Evolutionary conservation across 345 rosid species (phyloP).

Genomic region (Moricandia moricandioides): DNA sequence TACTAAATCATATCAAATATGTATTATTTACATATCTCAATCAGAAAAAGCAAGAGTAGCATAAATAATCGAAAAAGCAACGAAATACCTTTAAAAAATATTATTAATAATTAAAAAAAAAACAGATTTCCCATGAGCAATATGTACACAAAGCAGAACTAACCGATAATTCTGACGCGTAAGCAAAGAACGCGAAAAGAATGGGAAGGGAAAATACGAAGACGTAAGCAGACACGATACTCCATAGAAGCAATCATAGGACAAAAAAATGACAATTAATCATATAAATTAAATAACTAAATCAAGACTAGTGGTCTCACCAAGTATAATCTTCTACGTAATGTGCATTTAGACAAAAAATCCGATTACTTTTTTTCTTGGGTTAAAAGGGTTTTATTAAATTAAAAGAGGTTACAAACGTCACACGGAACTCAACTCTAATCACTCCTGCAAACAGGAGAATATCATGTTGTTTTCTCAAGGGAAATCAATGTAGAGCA

Average conservation of each 20-base stretch:
- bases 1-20: constrained; percentile 2
- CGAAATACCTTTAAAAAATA: constrained; percentile 5
- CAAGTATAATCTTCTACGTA: neutral
- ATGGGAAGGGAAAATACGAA: constrained; percentile 12
- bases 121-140: neutral
- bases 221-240: constrained; percentile 37
- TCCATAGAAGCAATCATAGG: constrained; percentile 19
- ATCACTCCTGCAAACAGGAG: neutral
- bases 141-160: constrained; percentile 14
- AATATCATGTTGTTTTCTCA: constrained; percentile 10
- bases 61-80: neutral
- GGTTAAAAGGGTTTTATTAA: neutral
- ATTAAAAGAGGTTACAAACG: neutral
- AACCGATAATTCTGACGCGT: constrained; percentile 31
- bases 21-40: constrained; percentile 8
- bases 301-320: constrained; percentile 5
- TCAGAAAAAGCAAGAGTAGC: neutral
- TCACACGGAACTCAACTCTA: neutral
- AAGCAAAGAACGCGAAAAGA: constrained; percentile 10
- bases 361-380: neutral
- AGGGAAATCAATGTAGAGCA: neutral
- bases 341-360: constrained; percentile 1
- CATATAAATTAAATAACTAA: neutral
- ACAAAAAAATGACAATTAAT: neutral
- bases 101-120: neutral